Conservation (phyloP, 75 land plant species). For the Selaginella moellendorffii region DNA sequence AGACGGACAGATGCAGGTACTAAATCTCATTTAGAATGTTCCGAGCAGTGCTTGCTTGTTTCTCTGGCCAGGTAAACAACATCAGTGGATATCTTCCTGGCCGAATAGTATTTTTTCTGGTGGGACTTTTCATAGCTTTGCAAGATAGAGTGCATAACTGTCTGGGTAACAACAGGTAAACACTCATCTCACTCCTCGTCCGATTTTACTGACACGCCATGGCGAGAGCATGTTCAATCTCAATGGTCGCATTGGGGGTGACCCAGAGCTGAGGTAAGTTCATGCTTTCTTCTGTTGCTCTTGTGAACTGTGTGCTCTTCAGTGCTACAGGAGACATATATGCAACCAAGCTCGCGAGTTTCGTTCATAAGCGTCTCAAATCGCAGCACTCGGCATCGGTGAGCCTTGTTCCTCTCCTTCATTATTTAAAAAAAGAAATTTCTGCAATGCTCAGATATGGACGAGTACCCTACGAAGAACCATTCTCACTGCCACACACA, state of each 20-base stretch:
- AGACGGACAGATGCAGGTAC: constrained; percentile 3
- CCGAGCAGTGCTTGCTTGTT: not conserved
- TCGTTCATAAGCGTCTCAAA: constrained; percentile 75
- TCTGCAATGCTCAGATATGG: constrained; percentile 53
- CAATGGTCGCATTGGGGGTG: constrained; percentile 94
- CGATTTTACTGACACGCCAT: constrained; percentile 87
- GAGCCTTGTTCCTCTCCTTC: no score
- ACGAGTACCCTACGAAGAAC: constrained; percentile 95
- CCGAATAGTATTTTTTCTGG: constrained; percentile 97
- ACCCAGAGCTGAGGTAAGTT: constrained; percentile 56
- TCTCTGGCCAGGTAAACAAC: constrained; percentile 3
- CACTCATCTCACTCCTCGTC: constrained; percentile 92
- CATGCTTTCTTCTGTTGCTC: not conserved
- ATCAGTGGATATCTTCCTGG: constrained; percentile 9
- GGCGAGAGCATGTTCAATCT: constrained; percentile 93
- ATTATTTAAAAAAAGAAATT: no score
- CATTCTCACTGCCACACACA: constrained; percentile 65
- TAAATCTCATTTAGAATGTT: not conserved
- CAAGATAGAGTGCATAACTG: no score
- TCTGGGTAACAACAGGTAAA: no score
- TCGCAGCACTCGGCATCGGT: constrained; percentile 85
- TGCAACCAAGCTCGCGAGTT: constrained; percentile 73
- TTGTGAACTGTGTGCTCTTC: not conserved
- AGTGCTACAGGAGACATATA: constrained; percentile 92
- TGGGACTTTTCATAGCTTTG: no score